phyloP scores from a whole-genome alignment of 1,284 basidiomycete genomes.

The Puccinia triticina region DNA sequence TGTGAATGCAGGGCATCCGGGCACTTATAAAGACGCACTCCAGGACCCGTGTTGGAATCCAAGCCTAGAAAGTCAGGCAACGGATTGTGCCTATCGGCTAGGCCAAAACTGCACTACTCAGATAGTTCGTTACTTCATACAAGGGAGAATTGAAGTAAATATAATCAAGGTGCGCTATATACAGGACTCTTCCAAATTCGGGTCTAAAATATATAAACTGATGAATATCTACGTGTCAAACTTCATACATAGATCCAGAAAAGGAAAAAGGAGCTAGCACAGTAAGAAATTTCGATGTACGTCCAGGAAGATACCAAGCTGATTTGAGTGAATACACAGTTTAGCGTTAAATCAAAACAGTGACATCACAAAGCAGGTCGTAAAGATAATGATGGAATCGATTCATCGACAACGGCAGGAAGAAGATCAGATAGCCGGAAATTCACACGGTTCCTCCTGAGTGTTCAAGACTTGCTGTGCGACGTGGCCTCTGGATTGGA shows the following conservation, averaged over 20 bases:
- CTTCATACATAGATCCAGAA: background rate
- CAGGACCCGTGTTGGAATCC: conserved; percentile 10
- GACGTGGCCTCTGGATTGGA: background rate
- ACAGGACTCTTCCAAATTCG: no score
- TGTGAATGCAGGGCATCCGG: background rate
- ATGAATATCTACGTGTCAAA: background rate
- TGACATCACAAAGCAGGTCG: background rate
- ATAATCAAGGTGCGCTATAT: background rate
- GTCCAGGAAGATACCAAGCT: background rate
- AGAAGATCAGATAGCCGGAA: background rate
- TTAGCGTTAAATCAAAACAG: background rate
- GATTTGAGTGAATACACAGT: background rate
- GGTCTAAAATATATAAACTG: background rate
- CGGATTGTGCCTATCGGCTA: background rate
- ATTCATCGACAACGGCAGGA: background rate
- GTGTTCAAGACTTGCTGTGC: conserved; percentile 14
- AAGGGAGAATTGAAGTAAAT: conserved; percentile 1
- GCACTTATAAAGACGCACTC: background rate
- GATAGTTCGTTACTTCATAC: background rate
- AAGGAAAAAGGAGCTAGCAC: background rate
- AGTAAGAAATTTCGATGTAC: conserved; percentile 7
- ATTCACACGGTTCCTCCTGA: background rate
- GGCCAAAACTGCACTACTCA: background rate
- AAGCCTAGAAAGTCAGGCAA: conserved; percentile 3
- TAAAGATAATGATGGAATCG: conserved; percentile 4